Percentiles rank a stretch among this genome's conserved stretches.
phyloP scores from a whole-genome alignment of 805 yeast species.

The Clavispora santaluciae region DNA sequence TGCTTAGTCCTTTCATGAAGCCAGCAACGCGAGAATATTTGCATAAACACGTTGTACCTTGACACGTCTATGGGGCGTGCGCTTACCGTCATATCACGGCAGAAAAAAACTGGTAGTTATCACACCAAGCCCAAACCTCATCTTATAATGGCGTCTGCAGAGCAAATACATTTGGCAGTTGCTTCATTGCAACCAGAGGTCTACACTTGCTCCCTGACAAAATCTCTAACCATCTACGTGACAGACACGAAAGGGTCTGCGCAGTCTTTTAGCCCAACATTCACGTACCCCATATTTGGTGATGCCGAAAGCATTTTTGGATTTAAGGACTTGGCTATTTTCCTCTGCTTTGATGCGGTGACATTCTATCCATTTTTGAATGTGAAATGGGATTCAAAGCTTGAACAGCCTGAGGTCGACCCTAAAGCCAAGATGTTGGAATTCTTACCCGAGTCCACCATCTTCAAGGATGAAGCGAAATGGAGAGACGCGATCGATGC shows the following conservation, averaged over 20 bases:
- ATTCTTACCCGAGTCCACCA: slow-evolving; percentile 57
- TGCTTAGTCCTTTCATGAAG: no score
- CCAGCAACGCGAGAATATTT: no score
- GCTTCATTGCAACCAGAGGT: slow-evolving; percentile 51
- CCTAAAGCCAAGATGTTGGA: slow-evolving; percentile 50
- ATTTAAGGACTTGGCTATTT: slow-evolving; percentile 62
- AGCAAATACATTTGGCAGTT: slow-evolving; percentile 7
- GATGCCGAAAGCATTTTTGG: slow-evolving; percentile 88
- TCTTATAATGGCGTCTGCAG: background rate
- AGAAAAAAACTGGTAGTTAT: background rate
- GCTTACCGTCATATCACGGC: background rate
- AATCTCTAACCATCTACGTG: slow-evolving; percentile 50
- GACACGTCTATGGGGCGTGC: background rate
- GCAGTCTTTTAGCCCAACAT: slow-evolving; percentile 61
- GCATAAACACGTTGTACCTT: background rate
- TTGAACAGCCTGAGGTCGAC: slow-evolving; percentile 55
- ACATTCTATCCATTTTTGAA: slow-evolving; percentile 71
- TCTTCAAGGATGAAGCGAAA: slow-evolving; percentile 55
- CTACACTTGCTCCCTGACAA: slow-evolving; percentile 75
- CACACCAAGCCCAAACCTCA: background rate
- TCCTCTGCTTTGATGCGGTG: slow-evolving; percentile 64
- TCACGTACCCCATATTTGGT: slow-evolving; percentile 93
- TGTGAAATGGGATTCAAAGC: slow-evolving; percentile 49
- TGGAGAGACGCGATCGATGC: slow-evolving; percentile 59
- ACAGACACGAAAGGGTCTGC: slow-evolving; percentile 58